phyloP scores from a whole-genome alignment of 495 filamentous ascomycete genomes.

The Xylaria venustula region DNA sequence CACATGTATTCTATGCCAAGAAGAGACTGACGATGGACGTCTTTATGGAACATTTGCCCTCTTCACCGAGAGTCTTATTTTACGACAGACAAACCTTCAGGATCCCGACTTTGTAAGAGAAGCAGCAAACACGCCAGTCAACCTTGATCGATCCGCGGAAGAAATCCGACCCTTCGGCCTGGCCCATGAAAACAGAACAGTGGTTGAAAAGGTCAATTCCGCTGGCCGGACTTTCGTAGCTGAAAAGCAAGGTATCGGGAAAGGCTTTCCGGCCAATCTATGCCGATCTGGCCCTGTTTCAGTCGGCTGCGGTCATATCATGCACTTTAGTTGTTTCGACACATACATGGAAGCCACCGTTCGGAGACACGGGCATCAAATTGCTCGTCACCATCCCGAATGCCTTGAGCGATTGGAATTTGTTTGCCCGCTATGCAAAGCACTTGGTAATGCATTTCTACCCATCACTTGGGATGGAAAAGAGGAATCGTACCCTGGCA shows the following conservation, averaged over 20 bases:
- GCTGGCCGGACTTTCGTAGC: constrained; percentile 66
- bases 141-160: constrained; percentile 80
- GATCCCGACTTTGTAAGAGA: constrained; percentile 85
- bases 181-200: constrained; percentile 76
- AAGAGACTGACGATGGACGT: constrained; percentile 85
- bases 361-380: constrained; percentile 82
- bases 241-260: constrained; percentile 81
- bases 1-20: constrained; percentile 94
- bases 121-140: constrained; percentile 70
- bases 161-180: constrained; percentile 84
- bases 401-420: constrained; percentile 75
- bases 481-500: constrained; percentile 73
- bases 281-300: constrained; percentile 76
- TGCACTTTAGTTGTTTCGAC: constrained; percentile 97
- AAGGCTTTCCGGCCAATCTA: constrained; percentile 74
- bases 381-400: constrained; percentile 90
- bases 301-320: constrained; percentile 93
- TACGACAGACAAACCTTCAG: constrained; percentile 78
- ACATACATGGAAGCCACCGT: constrained; percentile 78
- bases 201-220: constrained; percentile 70
- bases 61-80: constrained; percentile 80
- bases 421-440: constrained; percentile 97
- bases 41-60: constrained; percentile 91
- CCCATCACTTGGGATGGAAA: constrained; percentile 95
- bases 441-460: constrained; percentile 90